Base-by-base conservation (phyloP, 371 early-diverging fungal species). In the Coemansia sp. region DNA sequence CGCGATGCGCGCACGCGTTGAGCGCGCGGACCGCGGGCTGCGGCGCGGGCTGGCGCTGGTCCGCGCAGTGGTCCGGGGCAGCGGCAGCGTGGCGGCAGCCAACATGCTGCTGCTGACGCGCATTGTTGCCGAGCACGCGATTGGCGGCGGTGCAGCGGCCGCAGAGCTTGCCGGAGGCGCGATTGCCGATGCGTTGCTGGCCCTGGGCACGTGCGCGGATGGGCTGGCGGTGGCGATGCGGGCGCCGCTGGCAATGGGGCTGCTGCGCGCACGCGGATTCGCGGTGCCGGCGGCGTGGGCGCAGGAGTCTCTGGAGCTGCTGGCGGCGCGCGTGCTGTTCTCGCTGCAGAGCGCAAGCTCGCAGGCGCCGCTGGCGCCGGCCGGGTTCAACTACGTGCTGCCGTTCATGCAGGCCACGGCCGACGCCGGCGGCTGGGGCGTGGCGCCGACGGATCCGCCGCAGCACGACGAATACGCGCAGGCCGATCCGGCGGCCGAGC, bases 331-430 rank as follows among this genome's bases (percentile, higher is more conserved):
- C 52, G 83, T 91, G 33, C 83, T 90, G 35, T 92, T 83, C 66
- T 84, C 89, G n/a, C 79, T 92, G 59, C 86, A 91, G 55, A 81
- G 85, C 76, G 77, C 81, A n/a, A 84, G 88, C 36, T 87, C 86
- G 56, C 79, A 80, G 35, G 75, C 79, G 41, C 85, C 90, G 5
- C 78, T 93, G 57, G 72, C 84, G 3, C 83, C 93, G 30, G 81
- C 90, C 5, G 85, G 90, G 11, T 93, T 95, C 75, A 79, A 90
- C n/a, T 90, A 85, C 65, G 76, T 92, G 56, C 90, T 94, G 80
- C 93, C 95, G 20, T 72, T 94, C 36, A 80, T 94, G 59, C 80
- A 84, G 40, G 82, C 86, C 34, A 82, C 92, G 31, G 83, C 92
- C 47, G 72, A 83, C 10, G 81, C 84, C 60, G 89, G 88, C 43